Conservation (phyloP, 108 stramenopile genomes). For the Heterococcus sp. region DNA sequence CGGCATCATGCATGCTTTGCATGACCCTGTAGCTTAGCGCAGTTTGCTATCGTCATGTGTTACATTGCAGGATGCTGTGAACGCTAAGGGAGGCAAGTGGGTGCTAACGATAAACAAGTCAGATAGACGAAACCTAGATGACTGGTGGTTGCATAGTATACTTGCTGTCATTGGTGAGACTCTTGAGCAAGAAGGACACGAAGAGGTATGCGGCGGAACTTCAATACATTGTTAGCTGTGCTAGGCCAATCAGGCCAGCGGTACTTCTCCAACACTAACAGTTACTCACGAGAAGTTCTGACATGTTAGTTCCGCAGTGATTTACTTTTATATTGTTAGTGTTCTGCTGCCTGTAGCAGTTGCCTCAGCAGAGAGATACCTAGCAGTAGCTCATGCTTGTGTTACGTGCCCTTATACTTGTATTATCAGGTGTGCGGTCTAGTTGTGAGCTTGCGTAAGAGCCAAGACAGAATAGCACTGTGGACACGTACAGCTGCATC, state of each 20-base stretch:
- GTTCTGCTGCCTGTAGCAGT: too few relatives aligned
- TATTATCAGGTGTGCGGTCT: conserved; percentile 80
- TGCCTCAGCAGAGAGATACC: too few relatives aligned
- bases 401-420: conserved; percentile 12
- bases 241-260: too few relatives aligned
- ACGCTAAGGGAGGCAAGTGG: conserved; percentile 78
- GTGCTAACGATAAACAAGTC: conserved; percentile 74
- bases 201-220: too few relatives aligned
- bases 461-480: conserved; percentile 77
- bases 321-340: too few relatives aligned
- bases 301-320: too few relatives aligned
- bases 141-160: conserved; percentile 77
- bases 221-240: too few relatives aligned
- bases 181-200: background rate
- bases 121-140: conserved; percentile 56
- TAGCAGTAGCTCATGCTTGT: too few relatives aligned
- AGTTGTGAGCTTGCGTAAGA: conserved; percentile 76
- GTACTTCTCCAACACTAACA: too few relatives aligned
- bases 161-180: background rate
- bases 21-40: too few relatives aligned
- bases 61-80: conserved; percentile 10
- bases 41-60: background rate
- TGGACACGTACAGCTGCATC: conserved; percentile 73
- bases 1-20: background rate
- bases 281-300: too few relatives aligned